Percentiles rank a stretch among this genome's conserved stretches.
These are phyloP conservation scores for Saccharomycopsis sp. DNA, from an alignment of 805 yeast genomes.

Conservation along the genomic window DNA sequence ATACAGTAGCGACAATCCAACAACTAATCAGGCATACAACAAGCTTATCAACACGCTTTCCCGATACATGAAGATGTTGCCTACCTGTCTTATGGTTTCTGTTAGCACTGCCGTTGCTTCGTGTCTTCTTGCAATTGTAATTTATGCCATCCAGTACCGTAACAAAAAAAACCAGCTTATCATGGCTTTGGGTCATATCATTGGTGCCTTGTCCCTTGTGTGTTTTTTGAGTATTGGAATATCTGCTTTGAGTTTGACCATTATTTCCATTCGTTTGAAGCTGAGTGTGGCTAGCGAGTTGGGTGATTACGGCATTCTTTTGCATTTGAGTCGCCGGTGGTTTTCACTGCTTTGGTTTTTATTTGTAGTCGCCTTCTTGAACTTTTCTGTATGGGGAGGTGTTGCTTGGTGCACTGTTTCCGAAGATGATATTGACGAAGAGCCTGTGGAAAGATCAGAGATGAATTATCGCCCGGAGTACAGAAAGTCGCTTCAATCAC, in stretches of 20 bases:
- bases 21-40: conserved; percentile 11
- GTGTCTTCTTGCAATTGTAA: neutral
- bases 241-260: conserved; percentile 30
- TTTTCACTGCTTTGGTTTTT: conserved; percentile 36
- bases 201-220: conserved; percentile 33
- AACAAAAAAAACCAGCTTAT: conserved; percentile 6
- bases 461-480: conserved; percentile 7
- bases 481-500: conserved; percentile 13
- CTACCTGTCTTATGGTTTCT: conserved; percentile 1
- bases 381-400: conserved; percentile 33
- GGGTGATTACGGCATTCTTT: conserved; percentile 40
- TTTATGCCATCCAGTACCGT: conserved; percentile 30
- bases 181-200: conserved; percentile 29
- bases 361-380: conserved; percentile 23
- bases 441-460: neutral
- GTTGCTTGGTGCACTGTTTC: conserved; percentile 53
- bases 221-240: conserved; percentile 29
- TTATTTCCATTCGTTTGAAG: conserved; percentile 26
- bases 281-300: conserved; percentile 30
- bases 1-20: conserved; percentile 27
- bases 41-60: neutral
- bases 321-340: conserved; percentile 38
- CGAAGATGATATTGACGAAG: conserved; percentile 9
- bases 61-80: neutral
- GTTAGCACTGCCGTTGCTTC: neutral